Conservation (phyloP, 768 basidiomycete species). For the Rhodotorula paludigena region DNA sequence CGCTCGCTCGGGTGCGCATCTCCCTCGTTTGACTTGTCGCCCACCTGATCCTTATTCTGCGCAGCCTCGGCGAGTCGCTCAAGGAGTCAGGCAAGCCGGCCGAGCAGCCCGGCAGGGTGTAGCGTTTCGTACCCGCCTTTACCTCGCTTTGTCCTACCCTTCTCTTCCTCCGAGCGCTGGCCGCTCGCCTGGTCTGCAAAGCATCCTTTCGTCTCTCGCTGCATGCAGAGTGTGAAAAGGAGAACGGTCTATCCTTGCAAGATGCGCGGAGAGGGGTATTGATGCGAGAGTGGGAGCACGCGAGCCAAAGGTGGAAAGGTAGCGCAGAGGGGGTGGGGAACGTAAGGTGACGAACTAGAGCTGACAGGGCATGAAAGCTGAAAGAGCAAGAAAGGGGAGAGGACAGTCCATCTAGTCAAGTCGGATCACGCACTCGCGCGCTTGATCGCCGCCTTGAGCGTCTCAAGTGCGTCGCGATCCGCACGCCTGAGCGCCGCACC, state of each 20-base stretch:
- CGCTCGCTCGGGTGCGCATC: slow-evolving; percentile 50
- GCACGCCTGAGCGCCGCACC: neutral
- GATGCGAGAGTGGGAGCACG: neutral
- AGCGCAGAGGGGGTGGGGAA: neutral
- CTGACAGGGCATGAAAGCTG: no score
- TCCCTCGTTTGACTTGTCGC: neutral
- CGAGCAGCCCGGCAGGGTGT: no score
- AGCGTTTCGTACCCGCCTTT: no score
- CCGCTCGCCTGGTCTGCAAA: no score
- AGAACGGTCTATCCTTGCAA: neutral
- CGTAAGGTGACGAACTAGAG: neutral
- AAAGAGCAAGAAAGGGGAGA: neutral
- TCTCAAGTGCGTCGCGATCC: slow-evolving; percentile 6
- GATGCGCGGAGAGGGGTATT: neutral
- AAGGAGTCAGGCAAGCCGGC: no score
- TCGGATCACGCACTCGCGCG: neutral
- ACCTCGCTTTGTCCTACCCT: no score
- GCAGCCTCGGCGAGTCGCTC: neutral
- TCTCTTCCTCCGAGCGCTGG: no score
- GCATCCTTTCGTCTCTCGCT: neutral
- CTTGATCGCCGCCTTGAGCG: slow-evolving; percentile 10
- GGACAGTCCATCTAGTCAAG: neutral
- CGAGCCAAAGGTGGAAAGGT: no score
- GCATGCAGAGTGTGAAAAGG: neutral
- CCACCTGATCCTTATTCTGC: neutral